Conservation (phyloP, 768 basidiomycete species). For the Panaeolus cyanescens region DNA sequence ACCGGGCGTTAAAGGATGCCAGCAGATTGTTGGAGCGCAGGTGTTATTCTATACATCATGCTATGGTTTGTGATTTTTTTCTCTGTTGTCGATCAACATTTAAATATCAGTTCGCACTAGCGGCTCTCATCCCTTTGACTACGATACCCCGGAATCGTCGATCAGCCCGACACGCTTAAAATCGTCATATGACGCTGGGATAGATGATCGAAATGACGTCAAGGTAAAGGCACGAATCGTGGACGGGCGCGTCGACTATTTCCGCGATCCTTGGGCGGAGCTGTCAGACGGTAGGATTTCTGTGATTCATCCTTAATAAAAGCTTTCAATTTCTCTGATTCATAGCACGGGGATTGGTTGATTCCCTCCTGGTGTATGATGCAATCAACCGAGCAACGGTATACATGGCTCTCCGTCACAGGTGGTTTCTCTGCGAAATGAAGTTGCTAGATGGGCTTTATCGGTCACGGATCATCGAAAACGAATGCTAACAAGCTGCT, state of each 20-base stretch:
- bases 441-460: constrained; percentile 64
- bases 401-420: constrained; percentile 55
- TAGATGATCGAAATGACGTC: constrained; percentile 51
- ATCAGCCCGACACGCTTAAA: constrained; percentile 37
- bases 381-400: constrained; percentile 64
- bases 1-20: constrained; percentile 58
- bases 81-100: too few relatives aligned
- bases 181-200: constrained; percentile 42
- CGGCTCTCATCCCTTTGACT: constrained; percentile 79
- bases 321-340: not conserved
- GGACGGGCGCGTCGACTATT: constrained; percentile 59
- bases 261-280: constrained; percentile 51
- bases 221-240: constrained; percentile 73
- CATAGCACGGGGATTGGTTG: constrained; percentile 62
- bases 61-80: constrained; percentile 72
- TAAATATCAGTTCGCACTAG: too few relatives aligned
- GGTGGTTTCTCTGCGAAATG: constrained; percentile 69
- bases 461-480: constrained; percentile 46
- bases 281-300: constrained; percentile 56
- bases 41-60: constrained; percentile 83
- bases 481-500: not conserved
- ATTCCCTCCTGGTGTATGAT: constrained; percentile 61
- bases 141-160: constrained; percentile 40
- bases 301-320: not conserved
- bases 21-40: constrained; percentile 90